Evolutionary conservation across 139 green algal genomes (phyloP).

Genomic region (Dunaliella primolecta): DNA sequence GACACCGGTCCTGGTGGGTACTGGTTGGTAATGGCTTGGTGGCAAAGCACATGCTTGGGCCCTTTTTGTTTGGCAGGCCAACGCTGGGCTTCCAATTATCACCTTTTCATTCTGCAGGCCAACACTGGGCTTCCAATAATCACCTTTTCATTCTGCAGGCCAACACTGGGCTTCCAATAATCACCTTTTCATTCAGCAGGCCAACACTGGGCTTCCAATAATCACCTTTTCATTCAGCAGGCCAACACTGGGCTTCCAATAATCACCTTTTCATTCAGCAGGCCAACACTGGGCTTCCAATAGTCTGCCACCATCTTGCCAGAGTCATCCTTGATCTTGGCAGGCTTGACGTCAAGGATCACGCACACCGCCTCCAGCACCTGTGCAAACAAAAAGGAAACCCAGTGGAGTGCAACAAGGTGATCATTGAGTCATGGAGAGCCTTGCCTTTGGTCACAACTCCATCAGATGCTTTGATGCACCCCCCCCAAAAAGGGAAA

Average conservation of each 20-base stretch:
- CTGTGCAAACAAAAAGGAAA: not conserved
- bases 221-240: constrained; percentile 70
- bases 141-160: constrained; percentile 60
- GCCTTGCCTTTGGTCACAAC: too few species aligned
- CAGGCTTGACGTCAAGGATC: constrained; percentile 69
- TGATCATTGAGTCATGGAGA: too few species aligned
- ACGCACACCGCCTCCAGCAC: constrained; percentile 71
- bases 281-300: constrained; percentile 67
- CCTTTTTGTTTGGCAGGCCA: constrained; percentile 61
- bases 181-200: constrained; percentile 68
- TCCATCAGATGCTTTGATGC: too few species aligned
- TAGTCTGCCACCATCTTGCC: constrained; percentile 60
- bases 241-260: constrained; percentile 68
- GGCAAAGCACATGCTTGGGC: too few species aligned
- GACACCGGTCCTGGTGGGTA: too few species aligned
- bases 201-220: constrained; percentile 72
- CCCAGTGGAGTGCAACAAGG: too few species aligned
- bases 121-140: constrained; percentile 76
- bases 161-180: constrained; percentile 73
- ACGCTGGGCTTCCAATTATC: constrained; percentile 75
- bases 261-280: constrained; percentile 72
- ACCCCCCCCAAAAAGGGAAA: too few species aligned
- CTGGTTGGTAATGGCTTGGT: too few species aligned
- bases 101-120: constrained; percentile 61
- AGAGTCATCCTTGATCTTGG: constrained; percentile 48